phyloP scores from a whole-genome alignment of 2,329 filamentous ascomycete species.

The Verticillium zaregamsianum region DNA sequence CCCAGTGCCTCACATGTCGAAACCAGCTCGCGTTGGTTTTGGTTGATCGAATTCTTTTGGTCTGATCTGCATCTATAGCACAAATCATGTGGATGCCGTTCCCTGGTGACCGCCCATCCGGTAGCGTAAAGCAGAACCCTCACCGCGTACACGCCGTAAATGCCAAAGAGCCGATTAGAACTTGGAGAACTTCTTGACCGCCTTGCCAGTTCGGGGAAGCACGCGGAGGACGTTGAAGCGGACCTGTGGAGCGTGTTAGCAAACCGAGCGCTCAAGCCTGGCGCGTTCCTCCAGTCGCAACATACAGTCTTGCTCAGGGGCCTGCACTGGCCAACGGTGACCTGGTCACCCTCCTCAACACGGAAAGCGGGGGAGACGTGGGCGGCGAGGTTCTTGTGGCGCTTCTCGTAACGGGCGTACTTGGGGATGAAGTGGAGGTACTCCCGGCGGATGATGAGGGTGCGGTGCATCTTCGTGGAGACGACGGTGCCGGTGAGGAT shows the following conservation, averaged over 20 bases:
- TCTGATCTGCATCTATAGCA: constrained; percentile 37
- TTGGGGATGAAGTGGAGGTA: constrained; percentile 99
- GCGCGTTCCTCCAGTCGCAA: constrained; percentile 23
- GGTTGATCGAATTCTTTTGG: constrained; percentile 17
- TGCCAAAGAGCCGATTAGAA: constrained; percentile 70
- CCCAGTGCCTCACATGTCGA: constrained; percentile 32
- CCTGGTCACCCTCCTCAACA: constrained; percentile 99
- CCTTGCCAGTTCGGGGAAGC: constrained; percentile 94
- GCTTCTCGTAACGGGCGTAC: constrained; percentile 99
- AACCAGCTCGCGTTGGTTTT: constrained; percentile 5
- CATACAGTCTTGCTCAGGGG: constrained; percentile 99
- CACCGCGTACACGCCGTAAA: constrained; percentile 47
- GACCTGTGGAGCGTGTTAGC: constrained; percentile 52
- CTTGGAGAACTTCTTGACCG: constrained; percentile 97
- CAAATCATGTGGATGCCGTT: constrained; percentile 29
- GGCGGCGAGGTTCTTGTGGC: constrained; percentile 99
- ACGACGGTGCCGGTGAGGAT: constrained; percentile 99
- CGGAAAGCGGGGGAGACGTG: constrained; percentile 99
- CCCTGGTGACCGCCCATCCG: constrained; percentile 17
- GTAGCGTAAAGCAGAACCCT: constrained; percentile 33
- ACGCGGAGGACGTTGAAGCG: constrained; percentile 99
- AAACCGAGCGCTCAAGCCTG: neutral
- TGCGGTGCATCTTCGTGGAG: constrained; percentile 99
- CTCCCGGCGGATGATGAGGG: constrained; percentile 97
- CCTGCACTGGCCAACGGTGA: constrained; percentile 99